Evolutionary conservation across 1,284 basidiomycete species (phyloP).

Genomic region (Ceratobasidium sp.): DNA sequence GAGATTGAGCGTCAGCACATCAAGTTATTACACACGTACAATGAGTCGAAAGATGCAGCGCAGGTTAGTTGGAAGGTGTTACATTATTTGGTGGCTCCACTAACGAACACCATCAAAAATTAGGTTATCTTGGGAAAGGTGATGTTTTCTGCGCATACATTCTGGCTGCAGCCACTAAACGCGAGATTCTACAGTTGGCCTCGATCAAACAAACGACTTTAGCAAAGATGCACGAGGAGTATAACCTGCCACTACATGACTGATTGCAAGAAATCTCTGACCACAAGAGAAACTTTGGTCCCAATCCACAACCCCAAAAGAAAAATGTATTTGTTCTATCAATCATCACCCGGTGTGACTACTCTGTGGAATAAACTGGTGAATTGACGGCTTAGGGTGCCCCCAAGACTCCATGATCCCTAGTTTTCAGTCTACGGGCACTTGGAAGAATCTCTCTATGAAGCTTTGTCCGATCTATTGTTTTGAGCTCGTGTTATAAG

Average conservation of each 20-base stretch:
- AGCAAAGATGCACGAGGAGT: constrained; percentile 72
- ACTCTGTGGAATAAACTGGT: no score
- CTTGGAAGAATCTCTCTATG: no score
- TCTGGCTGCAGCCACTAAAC: not conserved
- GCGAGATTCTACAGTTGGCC: constrained; percentile 60
- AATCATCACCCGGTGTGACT: no score
- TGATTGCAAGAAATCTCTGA: constrained; percentile 41
- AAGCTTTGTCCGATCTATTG: no score
- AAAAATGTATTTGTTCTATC: no score
- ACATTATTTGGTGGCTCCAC: no score
- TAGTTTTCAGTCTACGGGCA: no score
- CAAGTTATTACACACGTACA: constrained; percentile 73
- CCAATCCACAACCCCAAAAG: no score
- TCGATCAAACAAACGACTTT: constrained; percentile 68
- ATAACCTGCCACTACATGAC: constrained; percentile 61
- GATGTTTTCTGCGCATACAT: constrained; percentile 41
- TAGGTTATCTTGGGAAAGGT: constrained; percentile 68
- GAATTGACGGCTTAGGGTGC: no score
- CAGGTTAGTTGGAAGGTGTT: constrained; percentile 62
- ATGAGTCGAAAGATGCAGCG: constrained; percentile 80
- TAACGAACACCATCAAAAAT: constrained; percentile 18
- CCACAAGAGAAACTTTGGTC: not conserved
- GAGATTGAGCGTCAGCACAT: constrained; percentile 73
- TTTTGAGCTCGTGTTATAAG: no score
- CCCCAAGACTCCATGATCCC: no score